phyloP scores from a whole-genome alignment of 768 basidiomycete genomes.

The Mycena capillaripes region DNA sequence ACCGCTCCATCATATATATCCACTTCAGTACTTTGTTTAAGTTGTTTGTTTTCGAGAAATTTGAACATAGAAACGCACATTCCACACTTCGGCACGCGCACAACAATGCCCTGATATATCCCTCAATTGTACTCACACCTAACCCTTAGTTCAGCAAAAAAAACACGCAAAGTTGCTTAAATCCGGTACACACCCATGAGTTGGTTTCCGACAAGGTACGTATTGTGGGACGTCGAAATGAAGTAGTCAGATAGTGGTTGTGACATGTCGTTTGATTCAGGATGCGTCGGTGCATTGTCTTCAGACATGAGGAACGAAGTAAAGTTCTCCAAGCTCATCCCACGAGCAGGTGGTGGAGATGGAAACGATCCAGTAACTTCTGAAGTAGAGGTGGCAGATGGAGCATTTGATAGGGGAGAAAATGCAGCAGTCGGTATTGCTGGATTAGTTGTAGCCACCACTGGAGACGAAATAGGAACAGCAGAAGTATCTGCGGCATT shows the following conservation, averaged over 20 bases:
- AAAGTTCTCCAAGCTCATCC: conserved; percentile 66
- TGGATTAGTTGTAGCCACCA: neutral
- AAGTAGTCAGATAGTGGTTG: conserved; percentile 79
- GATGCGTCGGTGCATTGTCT: conserved; percentile 59
- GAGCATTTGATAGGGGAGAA: neutral
- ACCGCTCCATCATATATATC: conserved; percentile 92
- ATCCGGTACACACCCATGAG: too few species aligned
- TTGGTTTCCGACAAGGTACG: conserved; percentile 90
- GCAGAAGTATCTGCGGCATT: neutral
- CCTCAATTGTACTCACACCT: conserved; percentile 91
- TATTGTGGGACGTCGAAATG: conserved; percentile 93
- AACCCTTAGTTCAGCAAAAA: too few species aligned
- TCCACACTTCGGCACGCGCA: conserved; percentile 96
- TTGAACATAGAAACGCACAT: too few species aligned
- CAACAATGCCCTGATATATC: conserved; percentile 89
- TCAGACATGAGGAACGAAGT: conserved; percentile 73
- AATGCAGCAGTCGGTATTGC: neutral
- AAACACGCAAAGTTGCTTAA: too few species aligned
- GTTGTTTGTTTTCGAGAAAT: too few species aligned
- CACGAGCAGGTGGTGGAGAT: conserved; percentile 28
- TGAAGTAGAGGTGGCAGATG: neutral
- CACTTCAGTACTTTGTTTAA: too few species aligned
- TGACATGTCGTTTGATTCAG: conserved; percentile 73
- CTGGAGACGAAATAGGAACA: neutral
- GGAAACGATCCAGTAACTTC: neutral